Evolutionary conservation across 2,329 filamentous ascomycete species (phyloP).

Genomic region (Rasamsonia emersonii): DNA sequence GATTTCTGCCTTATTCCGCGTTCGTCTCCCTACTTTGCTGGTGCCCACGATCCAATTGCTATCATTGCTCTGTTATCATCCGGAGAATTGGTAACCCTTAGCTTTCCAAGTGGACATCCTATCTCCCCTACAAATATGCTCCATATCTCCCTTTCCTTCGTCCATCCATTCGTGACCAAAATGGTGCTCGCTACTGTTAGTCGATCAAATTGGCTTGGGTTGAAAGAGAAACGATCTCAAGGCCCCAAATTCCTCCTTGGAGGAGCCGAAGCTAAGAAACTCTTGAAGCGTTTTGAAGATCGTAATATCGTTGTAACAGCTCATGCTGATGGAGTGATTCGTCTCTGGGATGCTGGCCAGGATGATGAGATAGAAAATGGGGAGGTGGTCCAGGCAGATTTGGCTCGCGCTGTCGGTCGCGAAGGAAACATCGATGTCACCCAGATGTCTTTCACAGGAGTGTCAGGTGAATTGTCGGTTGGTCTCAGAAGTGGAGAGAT

Average conservation of each 20-base stretch:
- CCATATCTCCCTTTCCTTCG: constrained; percentile 75
- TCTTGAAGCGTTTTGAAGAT: constrained; percentile 68
- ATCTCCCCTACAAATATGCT: constrained; percentile 90
- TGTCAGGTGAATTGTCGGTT: constrained; percentile 74
- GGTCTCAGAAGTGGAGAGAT: constrained; percentile 79
- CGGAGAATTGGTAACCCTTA: constrained; percentile 81
- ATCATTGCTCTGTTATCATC: constrained; percentile 71
- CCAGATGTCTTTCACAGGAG: constrained; percentile 69
- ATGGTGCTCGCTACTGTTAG: constrained; percentile 65
- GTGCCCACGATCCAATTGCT: constrained; percentile 84
- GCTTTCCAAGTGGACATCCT: constrained; percentile 83
- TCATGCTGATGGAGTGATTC: constrained; percentile 84
- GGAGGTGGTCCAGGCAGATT: constrained; percentile 71
- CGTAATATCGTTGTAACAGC: constrained; percentile 79
- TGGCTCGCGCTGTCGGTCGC: constrained; percentile 73
- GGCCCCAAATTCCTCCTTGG: constrained; percentile 72
- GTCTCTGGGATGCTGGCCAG: constrained; percentile 87
- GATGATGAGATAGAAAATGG: constrained; percentile 89
- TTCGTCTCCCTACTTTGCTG: constrained; percentile 72
- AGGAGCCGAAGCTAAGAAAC: constrained; percentile 62
- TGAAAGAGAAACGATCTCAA: constrained; percentile 73
- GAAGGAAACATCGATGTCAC: constrained; percentile 68
- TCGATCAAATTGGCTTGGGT: constrained; percentile 75
- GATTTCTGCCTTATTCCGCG: constrained; percentile 81
- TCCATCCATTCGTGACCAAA: constrained; percentile 79